Conservation (phyloP, 495 filamentous ascomycete species). For the Evernia prunastri region DNA sequence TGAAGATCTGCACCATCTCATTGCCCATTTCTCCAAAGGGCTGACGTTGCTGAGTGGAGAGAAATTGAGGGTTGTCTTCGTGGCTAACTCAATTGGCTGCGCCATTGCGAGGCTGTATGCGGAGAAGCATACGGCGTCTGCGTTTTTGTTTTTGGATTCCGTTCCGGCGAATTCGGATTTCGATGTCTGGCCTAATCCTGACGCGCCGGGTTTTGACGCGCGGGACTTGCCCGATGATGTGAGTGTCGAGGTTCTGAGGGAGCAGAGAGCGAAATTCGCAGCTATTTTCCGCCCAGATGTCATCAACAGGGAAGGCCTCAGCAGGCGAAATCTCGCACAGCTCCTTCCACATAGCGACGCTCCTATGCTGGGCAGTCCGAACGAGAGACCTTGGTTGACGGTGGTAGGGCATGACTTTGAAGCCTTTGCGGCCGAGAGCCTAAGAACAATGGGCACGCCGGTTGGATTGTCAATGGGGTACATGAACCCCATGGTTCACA, state of each 20-base stretch:
- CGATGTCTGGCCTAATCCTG: conserved; percentile 55
- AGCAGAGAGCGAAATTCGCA: conserved; percentile 36
- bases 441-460: conserved; percentile 35
- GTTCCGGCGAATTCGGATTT: conserved; percentile 57
- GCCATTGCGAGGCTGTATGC: conserved; percentile 52
- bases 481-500: conserved; percentile 49
- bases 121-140: conserved; percentile 42
- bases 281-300: conserved; percentile 48
- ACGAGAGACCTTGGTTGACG: conserved; percentile 39
- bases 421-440: conserved; percentile 48
- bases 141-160: conserved; percentile 53
- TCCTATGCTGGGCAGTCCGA: conserved; percentile 42
- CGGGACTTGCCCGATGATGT: conserved; percentile 38
- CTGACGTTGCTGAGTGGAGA: conserved; percentile 23
- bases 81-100: conserved; percentile 55
- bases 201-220: conserved; percentile 42
- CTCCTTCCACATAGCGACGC: conserved; percentile 47
- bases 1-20: conserved; percentile 47
- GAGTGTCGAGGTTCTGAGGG: conserved; percentile 40
- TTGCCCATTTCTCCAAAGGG: conserved; percentile 34
- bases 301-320: conserved; percentile 50
- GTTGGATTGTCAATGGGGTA: conserved; percentile 43
- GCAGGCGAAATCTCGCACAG: conserved; percentile 41
- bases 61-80: conserved; percentile 39
- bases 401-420: conserved; percentile 59